Evolutionary conservation across 768 basidiomycete species (phyloP).

Genomic region (Suillus cothurnatus): DNA sequence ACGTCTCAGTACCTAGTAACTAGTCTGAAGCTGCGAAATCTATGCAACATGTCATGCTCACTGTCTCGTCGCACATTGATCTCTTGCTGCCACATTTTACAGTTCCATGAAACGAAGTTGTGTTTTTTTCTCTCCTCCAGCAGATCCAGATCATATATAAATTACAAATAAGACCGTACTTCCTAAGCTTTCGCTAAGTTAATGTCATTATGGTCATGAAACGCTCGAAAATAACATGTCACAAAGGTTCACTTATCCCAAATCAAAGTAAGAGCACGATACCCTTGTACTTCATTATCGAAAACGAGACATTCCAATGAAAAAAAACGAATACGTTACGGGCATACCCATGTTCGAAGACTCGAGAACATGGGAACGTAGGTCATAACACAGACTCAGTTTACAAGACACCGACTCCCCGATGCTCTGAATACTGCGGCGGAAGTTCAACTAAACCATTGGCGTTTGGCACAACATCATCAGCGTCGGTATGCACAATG

Average conservation of each 20-base stretch:
- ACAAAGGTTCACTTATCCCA: no score
- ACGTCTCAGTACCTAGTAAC: no score
- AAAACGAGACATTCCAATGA: neutral
- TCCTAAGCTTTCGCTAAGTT: neutral
- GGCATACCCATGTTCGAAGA: neutral
- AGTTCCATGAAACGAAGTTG: neutral
- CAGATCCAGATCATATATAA: neutral
- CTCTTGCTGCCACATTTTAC: neutral
- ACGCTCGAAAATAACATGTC: neutral
- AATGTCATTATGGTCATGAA: neutral
- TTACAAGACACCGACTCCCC: slow-evolving; percentile 19
- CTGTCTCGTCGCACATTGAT: neutral
- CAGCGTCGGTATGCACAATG: slow-evolving; percentile 69
- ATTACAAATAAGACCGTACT: no score
- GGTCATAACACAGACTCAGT: neutral
- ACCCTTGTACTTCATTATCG: neutral
- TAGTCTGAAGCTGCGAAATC: no score
- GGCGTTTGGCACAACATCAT: slow-evolving; percentile 50
- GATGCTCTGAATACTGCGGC: slow-evolving; percentile 65
- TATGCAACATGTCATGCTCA: neutral
- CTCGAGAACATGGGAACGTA: neutral
- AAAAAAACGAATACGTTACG: neutral
- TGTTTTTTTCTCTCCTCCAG: neutral
- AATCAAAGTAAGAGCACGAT: neutral
- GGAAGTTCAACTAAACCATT: slow-evolving; percentile 70